These are phyloP conservation scores for Cucurbita ficifolia DNA, from an alignment of 306 rosid genomes.

Conservation along the genomic window DNA sequence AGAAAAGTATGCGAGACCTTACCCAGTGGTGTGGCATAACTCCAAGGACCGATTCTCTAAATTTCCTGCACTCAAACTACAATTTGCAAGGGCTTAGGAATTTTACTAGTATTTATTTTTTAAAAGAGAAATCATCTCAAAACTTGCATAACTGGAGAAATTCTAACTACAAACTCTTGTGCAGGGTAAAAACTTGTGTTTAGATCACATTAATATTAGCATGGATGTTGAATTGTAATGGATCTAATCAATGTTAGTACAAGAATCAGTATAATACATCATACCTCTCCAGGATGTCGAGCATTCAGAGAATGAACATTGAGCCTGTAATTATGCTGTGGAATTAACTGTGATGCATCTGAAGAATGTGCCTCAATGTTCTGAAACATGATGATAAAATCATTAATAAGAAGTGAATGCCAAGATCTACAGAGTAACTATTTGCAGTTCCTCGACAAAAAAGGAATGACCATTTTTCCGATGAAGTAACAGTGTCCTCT, in stretches of 20 bases:
- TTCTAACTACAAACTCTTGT: neutral
- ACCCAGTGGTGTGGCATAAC: slow-evolving; percentile 99
- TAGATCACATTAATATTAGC: neutral
- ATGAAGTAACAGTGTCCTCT: neutral
- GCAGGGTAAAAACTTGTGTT: neutral
- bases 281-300: slow-evolving; percentile 92
- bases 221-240: neutral
- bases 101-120: neutral
- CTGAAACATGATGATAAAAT: slow-evolving; percentile 34
- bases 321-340: slow-evolving; percentile 95
- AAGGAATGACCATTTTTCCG: neutral
- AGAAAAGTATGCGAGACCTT: neutral
- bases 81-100: slow-evolving; percentile 26
- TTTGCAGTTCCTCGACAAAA: neutral
- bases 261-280: neutral
- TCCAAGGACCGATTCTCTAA: slow-evolving; percentile 95
- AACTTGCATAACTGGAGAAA: neutral
- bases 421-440: neutral
- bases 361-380: slow-evolving; percentile 73
- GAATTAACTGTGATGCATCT: slow-evolving; percentile 70
- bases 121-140: neutral
- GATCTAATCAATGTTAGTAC: neutral
- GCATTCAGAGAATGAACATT: slow-evolving; percentile 81
- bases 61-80: slow-evolving; percentile 94
- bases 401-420: neutral